Conservation (phyloP, 352 stramenopile genomes). For the Phytopythium litorale region DNA sequence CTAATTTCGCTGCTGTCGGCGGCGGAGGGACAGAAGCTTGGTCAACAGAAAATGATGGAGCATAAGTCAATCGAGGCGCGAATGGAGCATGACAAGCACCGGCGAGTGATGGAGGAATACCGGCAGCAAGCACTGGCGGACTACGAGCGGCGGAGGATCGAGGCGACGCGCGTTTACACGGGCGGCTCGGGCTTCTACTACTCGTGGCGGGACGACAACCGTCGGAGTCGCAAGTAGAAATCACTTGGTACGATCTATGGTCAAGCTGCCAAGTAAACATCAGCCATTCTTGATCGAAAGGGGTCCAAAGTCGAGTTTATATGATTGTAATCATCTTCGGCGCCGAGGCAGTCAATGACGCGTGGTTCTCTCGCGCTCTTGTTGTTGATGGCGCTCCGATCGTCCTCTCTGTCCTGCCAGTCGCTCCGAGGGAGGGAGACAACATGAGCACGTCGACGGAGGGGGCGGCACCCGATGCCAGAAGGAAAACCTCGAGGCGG, state of each 20-base stretch:
- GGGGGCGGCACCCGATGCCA: constrained; percentile 18
- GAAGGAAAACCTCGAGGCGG: constrained; percentile 48
- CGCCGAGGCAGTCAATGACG: not conserved
- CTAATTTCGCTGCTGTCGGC: not conserved
- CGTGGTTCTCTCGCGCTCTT: not conserved
- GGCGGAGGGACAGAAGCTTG: not conserved
- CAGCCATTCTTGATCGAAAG: not conserved
- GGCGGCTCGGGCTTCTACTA: not conserved
- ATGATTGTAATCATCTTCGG: not conserved
- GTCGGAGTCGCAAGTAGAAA: not conserved
- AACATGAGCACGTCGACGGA: constrained; percentile 33
- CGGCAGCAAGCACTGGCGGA: not conserved
- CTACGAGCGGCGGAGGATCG: not conserved
- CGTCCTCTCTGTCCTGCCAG: not conserved
- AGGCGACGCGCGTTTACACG: constrained; percentile 2
- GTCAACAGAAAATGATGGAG: not conserved
- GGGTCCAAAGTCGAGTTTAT: not conserved
- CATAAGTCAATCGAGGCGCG: not conserved
- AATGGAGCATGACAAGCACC: not conserved
- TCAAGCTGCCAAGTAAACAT: not conserved
- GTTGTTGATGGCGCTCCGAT: not conserved
- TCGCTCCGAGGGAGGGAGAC: constrained; percentile 17
- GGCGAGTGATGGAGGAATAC: not conserved
- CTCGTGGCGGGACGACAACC: not conserved
- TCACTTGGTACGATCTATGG: not conserved